These are phyloP conservation scores for Lasiodiplodia sp. DNA, from an alignment of 2,329 filamentous ascomycete genomes.

Conservation along the genomic window DNA sequence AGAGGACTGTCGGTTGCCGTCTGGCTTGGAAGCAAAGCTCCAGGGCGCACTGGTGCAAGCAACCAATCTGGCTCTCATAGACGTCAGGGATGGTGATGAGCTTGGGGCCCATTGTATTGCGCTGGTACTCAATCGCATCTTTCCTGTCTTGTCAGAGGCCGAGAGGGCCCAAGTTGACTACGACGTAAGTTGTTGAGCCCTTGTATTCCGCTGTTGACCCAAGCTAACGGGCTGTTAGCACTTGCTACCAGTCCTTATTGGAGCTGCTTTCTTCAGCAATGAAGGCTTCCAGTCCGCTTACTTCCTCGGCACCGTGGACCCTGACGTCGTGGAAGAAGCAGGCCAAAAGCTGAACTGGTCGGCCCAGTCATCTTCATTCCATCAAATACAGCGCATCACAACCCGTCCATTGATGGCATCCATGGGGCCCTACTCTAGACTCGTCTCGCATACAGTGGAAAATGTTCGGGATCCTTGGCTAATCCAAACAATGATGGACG, in stretches of 20 bases:
- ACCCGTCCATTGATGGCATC: constrained; percentile 68
- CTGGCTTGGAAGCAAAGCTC: constrained; percentile 69
- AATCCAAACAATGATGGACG: constrained; percentile 64
- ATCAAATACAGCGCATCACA: constrained; percentile 65
- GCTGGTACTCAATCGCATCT: constrained; percentile 78
- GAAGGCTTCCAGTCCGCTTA: constrained; percentile 80
- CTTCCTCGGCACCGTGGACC: constrained; percentile 74
- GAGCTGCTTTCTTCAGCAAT: constrained; percentile 70
- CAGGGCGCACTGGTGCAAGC: constrained; percentile 78
- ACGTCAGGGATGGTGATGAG: constrained; percentile 62
- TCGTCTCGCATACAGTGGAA: constrained; percentile 70
- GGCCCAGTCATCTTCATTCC: constrained; percentile 65
- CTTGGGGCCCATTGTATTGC: constrained; percentile 61
- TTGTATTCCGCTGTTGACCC: too few relatives aligned
- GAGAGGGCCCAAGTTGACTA: constrained; percentile 69
- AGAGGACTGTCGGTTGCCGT: constrained; percentile 63
- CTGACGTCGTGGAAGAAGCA: constrained; percentile 67
- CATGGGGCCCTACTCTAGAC: constrained; percentile 71
- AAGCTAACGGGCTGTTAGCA: not conserved
- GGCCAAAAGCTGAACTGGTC: constrained; percentile 70
- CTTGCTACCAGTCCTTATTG: constrained; percentile 73
- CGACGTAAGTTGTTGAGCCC: constrained; percentile 49
- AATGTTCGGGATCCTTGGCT: constrained; percentile 60
- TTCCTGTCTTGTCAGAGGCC: constrained; percentile 71
- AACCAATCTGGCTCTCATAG: constrained; percentile 74